Conservation (phyloP, 2,329 filamentous ascomycete species). For the Coleophoma cylindrospora region DNA sequence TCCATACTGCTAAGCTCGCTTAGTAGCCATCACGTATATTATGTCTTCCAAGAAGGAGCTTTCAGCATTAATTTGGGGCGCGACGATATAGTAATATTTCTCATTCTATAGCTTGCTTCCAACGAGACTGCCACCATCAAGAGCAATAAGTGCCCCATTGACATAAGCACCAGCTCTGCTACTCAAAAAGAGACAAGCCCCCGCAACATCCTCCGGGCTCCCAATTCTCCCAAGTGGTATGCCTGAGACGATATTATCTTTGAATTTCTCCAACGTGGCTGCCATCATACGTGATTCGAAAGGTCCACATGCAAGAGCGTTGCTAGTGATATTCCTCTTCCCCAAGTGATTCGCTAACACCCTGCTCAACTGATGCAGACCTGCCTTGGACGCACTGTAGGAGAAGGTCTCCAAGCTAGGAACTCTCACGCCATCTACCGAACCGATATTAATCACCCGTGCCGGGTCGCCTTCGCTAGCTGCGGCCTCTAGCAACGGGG, state of each 20-base stretch:
- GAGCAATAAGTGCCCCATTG: conserved; percentile 58
- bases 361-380: conserved; percentile 57
- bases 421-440: conserved; percentile 56
- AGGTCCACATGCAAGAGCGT: conserved; percentile 67
- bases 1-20: no score
- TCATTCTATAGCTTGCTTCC: conserved; percentile 37
- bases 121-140: conserved; percentile 53
- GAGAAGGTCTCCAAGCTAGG: conserved; percentile 54
- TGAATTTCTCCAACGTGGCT: conserved; percentile 55
- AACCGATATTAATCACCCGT: conserved; percentile 61
- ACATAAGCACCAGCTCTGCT: conserved; percentile 63
- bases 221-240: conserved; percentile 67
- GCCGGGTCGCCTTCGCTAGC: conserved; percentile 38
- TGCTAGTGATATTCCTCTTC: conserved; percentile 54
- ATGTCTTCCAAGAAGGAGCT: no score
- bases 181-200: conserved; percentile 64
- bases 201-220: conserved; percentile 62
- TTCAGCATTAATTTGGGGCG: no score
- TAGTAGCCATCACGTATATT: no score
- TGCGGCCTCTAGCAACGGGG: conserved; percentile 54
- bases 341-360: conserved; percentile 61
- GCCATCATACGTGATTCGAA: conserved; percentile 73
- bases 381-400: conserved; percentile 58
- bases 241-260: conserved; percentile 48
- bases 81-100: no score